Evolutionary conservation across 2,329 filamentous ascomycete species (phyloP), one percentile per base, ranked within the genome.

Genomic region (Colletotrichum camelliae): DNA sequence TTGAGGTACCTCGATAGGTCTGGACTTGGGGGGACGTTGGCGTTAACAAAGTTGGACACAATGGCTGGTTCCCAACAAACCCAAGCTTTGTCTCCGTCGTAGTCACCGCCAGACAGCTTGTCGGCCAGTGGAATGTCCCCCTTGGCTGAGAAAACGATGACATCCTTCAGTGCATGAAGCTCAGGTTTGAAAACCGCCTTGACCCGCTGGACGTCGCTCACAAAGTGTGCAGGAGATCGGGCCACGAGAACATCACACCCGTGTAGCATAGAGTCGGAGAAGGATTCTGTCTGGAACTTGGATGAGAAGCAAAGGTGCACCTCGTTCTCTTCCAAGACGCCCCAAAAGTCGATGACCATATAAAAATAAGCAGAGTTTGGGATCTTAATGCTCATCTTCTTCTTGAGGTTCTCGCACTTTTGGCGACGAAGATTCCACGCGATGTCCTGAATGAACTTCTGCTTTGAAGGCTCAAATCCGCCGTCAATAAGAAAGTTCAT

Each of bases 41-140:
- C 90, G 74, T 94, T 95, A 6, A 80, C 78, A 78, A 96, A 96
- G n/a, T 91, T 91, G 7, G 86, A 79, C 0, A 95, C 93, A 4
- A 97, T 88, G 0, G 85, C 83, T 0, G 87, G 85, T 33, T 96
- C 94, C 93, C 93, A 96, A 79, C 93, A 95, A 0, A 95, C 84
- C 94, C 94, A 96, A 6, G 94, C 91, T n/a, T 86, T 89, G 77
- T 97, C 95, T 0, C 95, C 95, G 78, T 96, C 94, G 77, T 96
- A 96, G 80, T 96, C 95, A 0, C 95, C 95, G 0, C 95, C 95
- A 2, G 94, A 95, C 0, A 96, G 86, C 79, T 93, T 92, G 10
- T 91, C 90, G 0, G 94, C 95, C 0, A 96, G 87, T 0, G 94
- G 91, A 1, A 84, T 85, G 31, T 88, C 81, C 0, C 94, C 94